These are phyloP conservation scores for Sclerotinia trifoliorum DNA, from an alignment of 2,329 filamentous ascomycete species.

Conservation along the genomic window DNA sequence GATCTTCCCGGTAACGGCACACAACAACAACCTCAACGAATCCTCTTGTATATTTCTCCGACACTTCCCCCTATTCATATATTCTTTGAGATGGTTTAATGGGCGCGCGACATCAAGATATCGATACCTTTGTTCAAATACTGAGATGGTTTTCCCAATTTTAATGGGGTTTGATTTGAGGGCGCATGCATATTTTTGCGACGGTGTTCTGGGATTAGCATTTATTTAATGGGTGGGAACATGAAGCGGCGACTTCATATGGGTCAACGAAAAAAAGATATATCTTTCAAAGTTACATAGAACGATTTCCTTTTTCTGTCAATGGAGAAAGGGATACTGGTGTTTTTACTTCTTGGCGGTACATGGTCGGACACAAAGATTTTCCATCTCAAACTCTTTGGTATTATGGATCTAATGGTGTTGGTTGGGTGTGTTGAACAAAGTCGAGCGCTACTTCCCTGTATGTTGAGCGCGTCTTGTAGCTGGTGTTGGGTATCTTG, in stretches of 20 bases:
- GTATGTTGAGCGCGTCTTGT: slow-evolving; percentile 33
- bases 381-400: slow-evolving; percentile 35
- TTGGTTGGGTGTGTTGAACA: slow-evolving; percentile 34
- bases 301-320: slow-evolving; percentile 39
- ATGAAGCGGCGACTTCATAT: slow-evolving; percentile 41
- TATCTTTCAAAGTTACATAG: slow-evolving; percentile 38
- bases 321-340: slow-evolving; percentile 31
- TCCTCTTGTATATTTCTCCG: slow-evolving; percentile 40
- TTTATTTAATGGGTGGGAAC: slow-evolving; percentile 36
- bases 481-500: slow-evolving; percentile 25
- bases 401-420: slow-evolving; percentile 32
- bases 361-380: slow-evolving; percentile 37
- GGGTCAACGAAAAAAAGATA: slow-evolving; percentile 39
- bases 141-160: slow-evolving; percentile 35
- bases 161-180: slow-evolving; percentile 38
- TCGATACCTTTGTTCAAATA: slow-evolving; percentile 41
- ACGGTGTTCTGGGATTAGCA: slow-evolving; percentile 39
- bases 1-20: slow-evolving; percentile 37
- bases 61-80: slow-evolving; percentile 27
- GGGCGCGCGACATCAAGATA: slow-evolving; percentile 37
- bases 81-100: slow-evolving; percentile 38
- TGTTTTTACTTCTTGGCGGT: slow-evolving; percentile 35
- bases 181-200: slow-evolving; percentile 40
- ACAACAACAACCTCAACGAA: slow-evolving; percentile 38
- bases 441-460: slow-evolving; percentile 33